Conservation (phyloP, 1,284 basidiomycete species). For the Sporisorium graminicola region DNA sequence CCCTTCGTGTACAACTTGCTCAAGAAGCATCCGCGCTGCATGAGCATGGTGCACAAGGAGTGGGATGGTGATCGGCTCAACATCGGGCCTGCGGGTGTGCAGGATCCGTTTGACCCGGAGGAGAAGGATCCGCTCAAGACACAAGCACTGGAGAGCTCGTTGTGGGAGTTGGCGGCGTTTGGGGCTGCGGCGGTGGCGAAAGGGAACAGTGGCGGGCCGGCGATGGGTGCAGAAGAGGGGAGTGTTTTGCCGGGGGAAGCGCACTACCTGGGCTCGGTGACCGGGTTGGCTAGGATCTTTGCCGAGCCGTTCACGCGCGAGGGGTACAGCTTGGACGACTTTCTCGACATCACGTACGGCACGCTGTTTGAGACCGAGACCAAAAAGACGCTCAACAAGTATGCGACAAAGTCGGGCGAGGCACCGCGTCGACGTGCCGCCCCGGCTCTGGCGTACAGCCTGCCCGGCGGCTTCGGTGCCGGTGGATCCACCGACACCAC, state of each 20-base stretch:
- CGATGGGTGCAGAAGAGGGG: slow-evolving; percentile 30
- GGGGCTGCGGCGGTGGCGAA: slow-evolving; percentile 59
- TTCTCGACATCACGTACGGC: slow-evolving; percentile 92
- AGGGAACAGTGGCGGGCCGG: slow-evolving; percentile 23
- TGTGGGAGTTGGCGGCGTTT: slow-evolving; percentile 91
- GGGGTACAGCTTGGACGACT: slow-evolving; percentile 91
- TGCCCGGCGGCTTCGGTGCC: slow-evolving; percentile 45
- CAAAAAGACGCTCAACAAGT: slow-evolving; percentile 76
- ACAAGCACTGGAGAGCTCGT: slow-evolving; percentile 83
- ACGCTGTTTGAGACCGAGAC: slow-evolving; percentile 92
- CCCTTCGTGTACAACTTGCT: slow-evolving; percentile 96
- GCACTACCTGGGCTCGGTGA: slow-evolving; percentile 88
- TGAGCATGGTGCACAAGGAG: slow-evolving; percentile 86
- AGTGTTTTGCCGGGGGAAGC: slow-evolving; percentile 68
- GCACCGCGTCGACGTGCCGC: not conserved
- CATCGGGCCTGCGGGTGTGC: slow-evolving; percentile 54
- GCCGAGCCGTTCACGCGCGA: slow-evolving; percentile 93
- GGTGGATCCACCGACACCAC: slow-evolving; percentile 30
- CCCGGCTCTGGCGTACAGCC: slow-evolving; percentile 34
- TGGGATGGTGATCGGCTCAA: slow-evolving; percentile 62
- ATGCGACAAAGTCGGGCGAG: slow-evolving; percentile 1
- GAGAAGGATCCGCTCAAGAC: slow-evolving; percentile 84
- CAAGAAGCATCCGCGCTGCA: slow-evolving; percentile 89
- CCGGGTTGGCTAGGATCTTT: slow-evolving; percentile 86
- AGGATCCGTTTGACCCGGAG: slow-evolving; percentile 75